Conservation (phyloP, 345 rosid genomes). For the Euphorbia lathyris region DNA sequence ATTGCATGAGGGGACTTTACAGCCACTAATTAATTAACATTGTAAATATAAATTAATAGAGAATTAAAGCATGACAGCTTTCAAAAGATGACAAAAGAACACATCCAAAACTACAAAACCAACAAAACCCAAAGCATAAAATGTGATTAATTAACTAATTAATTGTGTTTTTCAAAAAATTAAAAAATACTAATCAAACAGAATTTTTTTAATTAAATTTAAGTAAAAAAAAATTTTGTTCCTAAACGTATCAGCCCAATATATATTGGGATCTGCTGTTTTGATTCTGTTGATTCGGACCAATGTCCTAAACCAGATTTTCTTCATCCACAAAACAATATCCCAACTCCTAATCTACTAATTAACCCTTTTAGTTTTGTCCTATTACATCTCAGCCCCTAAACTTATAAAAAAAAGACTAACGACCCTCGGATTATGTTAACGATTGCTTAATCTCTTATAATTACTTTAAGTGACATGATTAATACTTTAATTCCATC, state of each 20-base stretch:
- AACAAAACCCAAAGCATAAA: constrained; percentile 11
- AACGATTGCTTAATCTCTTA: too few species aligned
- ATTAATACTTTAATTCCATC: too few species aligned
- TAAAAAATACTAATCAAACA: neutral
- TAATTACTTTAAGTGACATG: too few species aligned
- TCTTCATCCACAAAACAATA: neutral
- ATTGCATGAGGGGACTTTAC: constrained; percentile 1
- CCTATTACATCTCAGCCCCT: too few species aligned
- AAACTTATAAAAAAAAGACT: too few species aligned
- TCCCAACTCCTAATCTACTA: neutral
- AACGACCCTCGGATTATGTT: too few species aligned
- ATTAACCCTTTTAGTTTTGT: neutral
- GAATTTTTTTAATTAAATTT: neutral
- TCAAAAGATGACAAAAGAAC: neutral
- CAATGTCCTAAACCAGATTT: constrained; percentile 26
- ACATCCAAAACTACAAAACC: neutral
- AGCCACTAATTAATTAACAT: neutral
- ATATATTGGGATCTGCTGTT: constrained; percentile 31
- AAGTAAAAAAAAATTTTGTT: neutral
- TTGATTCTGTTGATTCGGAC: constrained; percentile 34
- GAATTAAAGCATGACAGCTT: neutral
- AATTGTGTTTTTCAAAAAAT: neutral
- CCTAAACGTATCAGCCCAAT: constrained; percentile 13
- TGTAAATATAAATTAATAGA: neutral
- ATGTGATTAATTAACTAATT: neutral